Percentiles rank a stretch among this genome's conserved stretches.
These are phyloP conservation scores for Vararia minispora DNA, from an alignment of 768 basidiomycete genomes.

Conservation along the genomic window DNA sequence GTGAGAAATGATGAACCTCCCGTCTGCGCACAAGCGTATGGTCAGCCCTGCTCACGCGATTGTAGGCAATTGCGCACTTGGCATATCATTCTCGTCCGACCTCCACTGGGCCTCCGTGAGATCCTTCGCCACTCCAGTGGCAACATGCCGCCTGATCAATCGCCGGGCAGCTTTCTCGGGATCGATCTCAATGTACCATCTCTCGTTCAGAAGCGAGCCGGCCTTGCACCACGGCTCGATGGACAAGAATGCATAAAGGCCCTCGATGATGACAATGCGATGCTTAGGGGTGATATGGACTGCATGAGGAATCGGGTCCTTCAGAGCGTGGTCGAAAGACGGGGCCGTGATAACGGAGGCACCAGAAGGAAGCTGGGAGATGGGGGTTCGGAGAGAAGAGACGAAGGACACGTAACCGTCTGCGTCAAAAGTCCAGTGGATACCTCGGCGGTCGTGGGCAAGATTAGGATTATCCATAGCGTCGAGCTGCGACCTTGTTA, in stretches of 20 bases:
- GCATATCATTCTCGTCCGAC: constrained; percentile 68
- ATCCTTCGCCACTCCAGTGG: constrained; percentile 61
- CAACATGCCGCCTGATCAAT: constrained; percentile 63
- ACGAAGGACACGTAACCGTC: constrained; percentile 62
- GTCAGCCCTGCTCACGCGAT: neutral
- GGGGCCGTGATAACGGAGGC: constrained; percentile 48
- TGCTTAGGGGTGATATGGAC: constrained; percentile 49
- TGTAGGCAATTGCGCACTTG: constrained; percentile 37
- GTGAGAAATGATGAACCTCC: constrained; percentile 28
- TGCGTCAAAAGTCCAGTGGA: constrained; percentile 87
- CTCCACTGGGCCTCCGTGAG: constrained; percentile 55
- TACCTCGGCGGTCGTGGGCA: constrained; percentile 73
- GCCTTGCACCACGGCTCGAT: constrained; percentile 63
- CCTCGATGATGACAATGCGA: constrained; percentile 80
- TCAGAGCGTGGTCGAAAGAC: constrained; percentile 78
- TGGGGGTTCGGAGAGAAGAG: constrained; percentile 33
- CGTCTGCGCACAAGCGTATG: constrained; percentile 22
- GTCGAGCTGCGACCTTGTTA: constrained; percentile 69
- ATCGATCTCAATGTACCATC: constrained; percentile 63
- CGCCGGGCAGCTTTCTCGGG: constrained; percentile 42
- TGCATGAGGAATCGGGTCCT: constrained; percentile 65
- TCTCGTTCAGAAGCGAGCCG: constrained; percentile 56
- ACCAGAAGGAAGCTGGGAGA: constrained; percentile 5
- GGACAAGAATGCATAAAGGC: constrained; percentile 77
- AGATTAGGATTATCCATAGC: constrained; percentile 61